Conservation (phyloP, 2,329 filamentous ascomycete genomes). For the Cladorrhinum sp. region DNA sequence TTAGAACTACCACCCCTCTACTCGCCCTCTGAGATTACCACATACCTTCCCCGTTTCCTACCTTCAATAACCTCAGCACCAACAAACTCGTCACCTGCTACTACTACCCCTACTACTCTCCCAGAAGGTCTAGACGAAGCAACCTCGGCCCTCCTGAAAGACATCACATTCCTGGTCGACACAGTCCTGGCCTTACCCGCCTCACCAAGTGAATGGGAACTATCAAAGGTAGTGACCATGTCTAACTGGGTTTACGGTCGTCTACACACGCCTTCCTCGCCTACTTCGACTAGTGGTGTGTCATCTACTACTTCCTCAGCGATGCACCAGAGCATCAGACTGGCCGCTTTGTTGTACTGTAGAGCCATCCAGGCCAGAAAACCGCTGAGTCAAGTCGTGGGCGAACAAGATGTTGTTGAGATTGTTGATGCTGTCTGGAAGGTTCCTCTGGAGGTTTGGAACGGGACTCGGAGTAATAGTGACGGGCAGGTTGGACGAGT, state of each 20-base stretch:
- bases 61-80: not conserved
- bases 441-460: slow-evolving; percentile 16
- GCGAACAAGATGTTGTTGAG: not conserved
- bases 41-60: not conserved
- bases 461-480: no score
- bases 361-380: slow-evolving; percentile 9
- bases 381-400: not conserved
- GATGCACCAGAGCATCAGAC: slow-evolving; percentile 7
- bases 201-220: slow-evolving; percentile 6
- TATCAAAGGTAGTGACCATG: slow-evolving; percentile 16
- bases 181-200: slow-evolving; percentile 11
- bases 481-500: no score
- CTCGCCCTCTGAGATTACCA: not conserved
- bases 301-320: not conserved
- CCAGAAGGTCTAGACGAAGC: not conserved
- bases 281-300: no score
- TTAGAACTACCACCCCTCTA: slow-evolving; percentile 5
- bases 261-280: not conserved
- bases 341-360: slow-evolving; percentile 16
- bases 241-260: slow-evolving; percentile 17
- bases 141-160: slow-evolving; percentile 15
- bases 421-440: slow-evolving; percentile 5
- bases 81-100: not conserved
- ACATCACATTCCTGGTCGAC: slow-evolving; percentile 17
- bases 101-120: no score